phyloP scores from a whole-genome alignment of 2,329 filamentous ascomycete species.

The Calonectria naviculata region DNA sequence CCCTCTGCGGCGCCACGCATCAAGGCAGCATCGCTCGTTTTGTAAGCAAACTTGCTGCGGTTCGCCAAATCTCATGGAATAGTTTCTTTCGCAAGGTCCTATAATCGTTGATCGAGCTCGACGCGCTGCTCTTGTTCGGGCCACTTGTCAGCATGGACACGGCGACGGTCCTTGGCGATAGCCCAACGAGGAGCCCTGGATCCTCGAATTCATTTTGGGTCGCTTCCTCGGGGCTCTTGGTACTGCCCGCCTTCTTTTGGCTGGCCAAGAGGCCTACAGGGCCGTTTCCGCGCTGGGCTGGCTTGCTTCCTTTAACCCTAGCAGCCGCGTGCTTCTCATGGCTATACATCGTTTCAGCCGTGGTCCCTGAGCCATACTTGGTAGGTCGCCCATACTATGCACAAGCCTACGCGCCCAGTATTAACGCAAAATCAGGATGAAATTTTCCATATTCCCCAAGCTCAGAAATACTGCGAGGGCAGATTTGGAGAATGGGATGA shows the following conservation, averaged over 20 bases:
- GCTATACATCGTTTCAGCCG: conserved; percentile 38
- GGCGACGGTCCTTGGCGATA: background rate
- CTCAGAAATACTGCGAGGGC: conserved; percentile 84
- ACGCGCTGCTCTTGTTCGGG: conserved; percentile 14
- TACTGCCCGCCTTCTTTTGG: conserved; percentile 26
- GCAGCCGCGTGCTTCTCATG: conserved; percentile 32
- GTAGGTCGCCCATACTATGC: conserved; percentile 45
- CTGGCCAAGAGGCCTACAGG: conserved; percentile 7
- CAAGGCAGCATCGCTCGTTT: background rate
- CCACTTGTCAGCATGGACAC: conserved; percentile 42
- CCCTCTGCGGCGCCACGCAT: background rate
- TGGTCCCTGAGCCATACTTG: conserved; percentile 65
- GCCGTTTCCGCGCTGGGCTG: background rate
- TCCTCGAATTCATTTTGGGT: conserved; percentile 27
- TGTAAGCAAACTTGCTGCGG: background rate
- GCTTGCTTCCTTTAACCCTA: conserved; percentile 31
- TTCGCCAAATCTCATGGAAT: background rate
- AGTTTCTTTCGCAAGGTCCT: background rate
- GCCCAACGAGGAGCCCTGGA: background rate
- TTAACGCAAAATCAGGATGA: conserved; percentile 72
- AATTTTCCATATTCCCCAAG: conserved; percentile 90
- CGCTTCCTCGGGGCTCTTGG: conserved; percentile 22
- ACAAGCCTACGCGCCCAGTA: background rate
- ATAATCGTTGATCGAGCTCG: background rate
- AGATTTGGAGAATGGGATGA: conserved; percentile 87